These are phyloP conservation scores for Curvularia verruculosa DNA, from an alignment of 2,329 filamentous ascomycete species.

Conservation along the genomic window DNA sequence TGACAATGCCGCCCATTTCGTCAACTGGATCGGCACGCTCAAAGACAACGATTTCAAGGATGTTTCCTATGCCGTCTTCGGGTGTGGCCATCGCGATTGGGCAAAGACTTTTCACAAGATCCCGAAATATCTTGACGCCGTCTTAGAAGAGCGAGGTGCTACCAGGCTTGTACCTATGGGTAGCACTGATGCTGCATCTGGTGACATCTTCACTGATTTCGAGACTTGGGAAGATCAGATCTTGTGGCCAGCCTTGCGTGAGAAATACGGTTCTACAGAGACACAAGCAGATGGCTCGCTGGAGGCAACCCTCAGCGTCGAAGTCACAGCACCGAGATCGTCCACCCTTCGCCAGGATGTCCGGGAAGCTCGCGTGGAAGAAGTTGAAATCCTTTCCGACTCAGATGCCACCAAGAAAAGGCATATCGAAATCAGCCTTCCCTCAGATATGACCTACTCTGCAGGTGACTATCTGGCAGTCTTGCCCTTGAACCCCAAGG, in stretches of 20 bases:
- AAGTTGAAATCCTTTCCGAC: conserved; percentile 38
- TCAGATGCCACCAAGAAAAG: conserved; percentile 39
- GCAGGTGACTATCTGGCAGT: conserved; percentile 79
- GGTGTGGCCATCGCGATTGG: conserved; percentile 53
- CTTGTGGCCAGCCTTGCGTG: conserved; percentile 46
- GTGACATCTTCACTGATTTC: conserved; percentile 52
- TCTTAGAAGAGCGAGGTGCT: conserved; percentile 41
- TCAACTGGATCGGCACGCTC: conserved; percentile 47
- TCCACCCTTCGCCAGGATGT: conserved; percentile 48
- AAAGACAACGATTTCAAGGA: conserved; percentile 39
- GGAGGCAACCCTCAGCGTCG: conserved; percentile 39
- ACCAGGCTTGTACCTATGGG: conserved; percentile 42
- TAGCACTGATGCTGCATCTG: conserved; percentile 45
- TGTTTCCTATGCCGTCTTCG: conserved; percentile 51
- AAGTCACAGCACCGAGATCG: conserved; percentile 43
- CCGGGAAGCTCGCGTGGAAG: conserved; percentile 44
- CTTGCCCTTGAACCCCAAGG: conserved; percentile 70
- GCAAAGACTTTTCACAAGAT: conserved; percentile 51
- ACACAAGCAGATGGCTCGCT: conserved; percentile 29
- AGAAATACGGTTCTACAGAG: conserved; percentile 40
- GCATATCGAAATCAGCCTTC: conserved; percentile 54
- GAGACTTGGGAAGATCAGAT: conserved; percentile 50
- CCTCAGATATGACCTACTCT: conserved; percentile 63
- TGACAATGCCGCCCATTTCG: conserved; percentile 52
- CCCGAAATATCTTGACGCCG: conserved; percentile 46